Evolutionary conservation across 495 filamentous ascomycete species (phyloP).

Genomic region (Collariella sp.): DNA sequence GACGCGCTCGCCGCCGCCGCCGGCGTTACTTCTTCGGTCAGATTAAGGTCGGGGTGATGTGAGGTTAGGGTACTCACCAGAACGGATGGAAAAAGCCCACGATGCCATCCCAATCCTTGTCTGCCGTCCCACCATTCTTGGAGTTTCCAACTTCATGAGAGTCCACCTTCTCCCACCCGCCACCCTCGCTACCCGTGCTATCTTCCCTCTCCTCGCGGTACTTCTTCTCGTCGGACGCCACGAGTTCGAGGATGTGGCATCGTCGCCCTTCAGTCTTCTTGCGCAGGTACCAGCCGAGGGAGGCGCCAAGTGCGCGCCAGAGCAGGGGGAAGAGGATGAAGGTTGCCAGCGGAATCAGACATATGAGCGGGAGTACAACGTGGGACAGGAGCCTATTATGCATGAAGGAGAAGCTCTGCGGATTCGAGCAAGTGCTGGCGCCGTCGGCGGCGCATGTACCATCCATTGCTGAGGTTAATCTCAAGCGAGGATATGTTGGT

Average conservation of each 20-base stretch:
- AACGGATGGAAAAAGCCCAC: constrained; percentile 97
- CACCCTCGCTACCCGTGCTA: constrained; percentile 41
- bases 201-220: constrained; percentile 31
- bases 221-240: constrained; percentile 51
- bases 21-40: constrained; percentile 62
- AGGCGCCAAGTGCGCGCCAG: constrained; percentile 34
- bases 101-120: constrained; percentile 65
- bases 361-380: constrained; percentile 14
- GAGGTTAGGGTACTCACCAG: constrained; percentile 48
- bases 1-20: constrained; percentile 91
- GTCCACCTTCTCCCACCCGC: constrained; percentile 71
- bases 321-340: constrained; percentile 27
- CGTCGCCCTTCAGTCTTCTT: constrained; percentile 57
- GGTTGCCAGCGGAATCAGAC: constrained; percentile 23
- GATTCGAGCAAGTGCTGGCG: constrained; percentile 3
- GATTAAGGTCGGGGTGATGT: not conserved
- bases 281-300: constrained; percentile 56
- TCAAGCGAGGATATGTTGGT: no score
- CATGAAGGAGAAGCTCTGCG: constrained; percentile 10
- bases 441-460: not conserved
- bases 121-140: constrained; percentile 44
- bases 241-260: constrained; percentile 51
- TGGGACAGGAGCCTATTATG: constrained; percentile 13
- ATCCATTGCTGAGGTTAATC: not conserved
- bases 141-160: constrained; percentile 42